Percentiles rank a stretch among this genome's conserved stretches.
phyloP scores from a whole-genome alignment of 257 asterid genomes.

The Haberlea rhodopensis region DNA sequence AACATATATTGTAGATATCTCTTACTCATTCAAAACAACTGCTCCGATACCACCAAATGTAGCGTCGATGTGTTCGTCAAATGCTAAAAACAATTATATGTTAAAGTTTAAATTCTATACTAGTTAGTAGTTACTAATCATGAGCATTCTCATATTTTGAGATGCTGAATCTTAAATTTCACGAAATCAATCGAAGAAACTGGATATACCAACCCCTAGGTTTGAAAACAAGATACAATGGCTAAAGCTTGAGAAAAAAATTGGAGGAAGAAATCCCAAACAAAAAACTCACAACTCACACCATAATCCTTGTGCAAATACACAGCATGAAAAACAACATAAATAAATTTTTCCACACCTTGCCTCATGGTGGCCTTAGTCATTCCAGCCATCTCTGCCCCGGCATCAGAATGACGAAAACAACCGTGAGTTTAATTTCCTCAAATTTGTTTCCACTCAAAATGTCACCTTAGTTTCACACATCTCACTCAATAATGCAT shows the following conservation, averaged over 20 bases:
- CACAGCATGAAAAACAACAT: neutral
- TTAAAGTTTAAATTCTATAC: no score
- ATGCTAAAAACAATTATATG: no score
- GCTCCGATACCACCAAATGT: no score
- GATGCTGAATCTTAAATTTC: no score
- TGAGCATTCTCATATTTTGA: no score
- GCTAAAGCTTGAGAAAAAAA: slow-evolving; percentile 10
- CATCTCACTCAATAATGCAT: slow-evolving; percentile 48
- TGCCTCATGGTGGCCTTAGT: slow-evolving; percentile 15
- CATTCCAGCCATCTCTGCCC: slow-evolving; percentile 16
- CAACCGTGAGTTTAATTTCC: slow-evolving; percentile 22
- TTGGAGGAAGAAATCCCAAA: slow-evolving; percentile 25
- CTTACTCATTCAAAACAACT: no score
- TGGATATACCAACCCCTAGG: neutral
- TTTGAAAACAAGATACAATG: slow-evolving; percentile 29
- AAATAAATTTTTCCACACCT: neutral
- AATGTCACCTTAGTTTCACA: neutral
- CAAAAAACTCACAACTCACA: slow-evolving; percentile 9
- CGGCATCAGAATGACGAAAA: slow-evolving; percentile 31
- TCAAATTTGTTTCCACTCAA: neutral
- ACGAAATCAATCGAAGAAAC: neutral
- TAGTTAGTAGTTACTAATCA: no score
- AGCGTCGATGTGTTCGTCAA: no score
- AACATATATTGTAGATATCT: no score
- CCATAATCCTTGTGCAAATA: no score